phyloP scores from a whole-genome alignment of 2,329 filamentous ascomycete genomes.

The Passalora sequoiae region DNA sequence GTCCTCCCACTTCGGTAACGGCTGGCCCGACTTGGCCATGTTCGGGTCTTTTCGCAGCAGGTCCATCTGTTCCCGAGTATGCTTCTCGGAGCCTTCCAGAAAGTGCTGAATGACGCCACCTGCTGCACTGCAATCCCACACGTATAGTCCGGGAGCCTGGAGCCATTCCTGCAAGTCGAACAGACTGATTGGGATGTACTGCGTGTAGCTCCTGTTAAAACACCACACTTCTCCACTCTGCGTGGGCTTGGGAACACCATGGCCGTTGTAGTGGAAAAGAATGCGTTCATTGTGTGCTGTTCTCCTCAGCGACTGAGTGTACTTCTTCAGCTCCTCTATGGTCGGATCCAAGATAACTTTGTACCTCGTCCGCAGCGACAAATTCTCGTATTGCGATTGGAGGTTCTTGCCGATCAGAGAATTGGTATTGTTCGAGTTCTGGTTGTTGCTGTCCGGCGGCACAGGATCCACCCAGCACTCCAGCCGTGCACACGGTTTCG shows the following conservation, averaged over 20 bases:
- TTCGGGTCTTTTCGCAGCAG: constrained; percentile 65
- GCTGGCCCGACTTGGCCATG: constrained; percentile 23
- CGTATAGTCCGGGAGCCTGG: constrained; percentile 89
- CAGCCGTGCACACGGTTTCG: constrained; percentile 83
- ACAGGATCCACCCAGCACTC: constrained; percentile 97
- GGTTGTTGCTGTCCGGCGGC: constrained; percentile 46
- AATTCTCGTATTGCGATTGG: constrained; percentile 93
- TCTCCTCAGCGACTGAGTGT: constrained; percentile 79
- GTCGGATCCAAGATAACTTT: constrained; percentile 96
- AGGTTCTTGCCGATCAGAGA: constrained; percentile 94
- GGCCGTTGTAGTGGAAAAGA: constrained; percentile 97
- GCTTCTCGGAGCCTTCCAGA: constrained; percentile 88
- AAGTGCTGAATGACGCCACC: constrained; percentile 95
- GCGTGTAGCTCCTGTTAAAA: constrained; percentile 97
- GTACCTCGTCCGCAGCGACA: constrained; percentile 92
- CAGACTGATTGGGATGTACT: constrained; percentile 94
- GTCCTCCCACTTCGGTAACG: constrained; percentile 64
- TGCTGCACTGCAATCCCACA: constrained; percentile 96
- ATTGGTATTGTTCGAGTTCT: constrained; percentile 38
- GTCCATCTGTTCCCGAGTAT: constrained; percentile 82
- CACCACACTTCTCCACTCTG: constrained; percentile 98
- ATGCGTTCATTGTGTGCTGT: constrained; percentile 96
- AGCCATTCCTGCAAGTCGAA: constrained; percentile 96
- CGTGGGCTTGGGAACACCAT: constrained; percentile 93
- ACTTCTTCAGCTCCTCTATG: constrained; percentile 95